phyloP scores from a whole-genome alignment of 2,329 filamentous ascomycete genomes.

The Lecanosticta acicola region DNA sequence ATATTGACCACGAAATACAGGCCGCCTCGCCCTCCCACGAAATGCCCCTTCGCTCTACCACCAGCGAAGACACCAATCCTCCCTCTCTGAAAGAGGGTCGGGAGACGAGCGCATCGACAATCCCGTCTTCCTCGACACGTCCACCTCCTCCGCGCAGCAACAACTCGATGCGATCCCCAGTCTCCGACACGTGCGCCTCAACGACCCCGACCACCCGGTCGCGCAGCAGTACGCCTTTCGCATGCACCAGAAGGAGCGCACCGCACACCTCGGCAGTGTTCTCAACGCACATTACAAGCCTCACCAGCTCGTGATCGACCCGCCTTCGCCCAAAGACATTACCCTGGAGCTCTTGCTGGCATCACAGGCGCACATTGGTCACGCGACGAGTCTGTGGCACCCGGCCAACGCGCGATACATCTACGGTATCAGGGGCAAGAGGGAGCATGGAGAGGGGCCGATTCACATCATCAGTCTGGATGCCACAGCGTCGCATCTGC shows the following conservation, averaged over 20 bases:
- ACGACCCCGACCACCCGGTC: slow-evolving; percentile 31
- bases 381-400: slow-evolving; percentile 89
- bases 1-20: slow-evolving; percentile 24
- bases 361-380: slow-evolving; percentile 81
- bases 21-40: slow-evolving; percentile 35
- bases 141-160: neutral
- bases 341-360: slow-evolving; percentile 82
- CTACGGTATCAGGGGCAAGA: slow-evolving; percentile 77
- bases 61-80: slow-evolving; percentile 30
- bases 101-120: neutral
- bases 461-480: slow-evolving; percentile 77
- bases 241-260: slow-evolving; percentile 38
- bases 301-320: slow-evolving; percentile 60
- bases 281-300: slow-evolving; percentile 57
- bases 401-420: slow-evolving; percentile 92
- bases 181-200: slow-evolving; percentile 29
- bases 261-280: slow-evolving; percentile 35
- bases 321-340: slow-evolving; percentile 71
- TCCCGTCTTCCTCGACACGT: slow-evolving; percentile 1
- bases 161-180: slow-evolving; percentile 14
- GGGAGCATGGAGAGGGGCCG: slow-evolving; percentile 50
- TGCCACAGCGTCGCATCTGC: slow-evolving; percentile 77
- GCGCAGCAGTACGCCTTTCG: slow-evolving; percentile 40
- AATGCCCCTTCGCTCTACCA: neutral
- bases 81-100: slow-evolving; percentile 24